Conservation (phyloP, 73 alveolate species). For the Paramecium sonneborni region DNA sequence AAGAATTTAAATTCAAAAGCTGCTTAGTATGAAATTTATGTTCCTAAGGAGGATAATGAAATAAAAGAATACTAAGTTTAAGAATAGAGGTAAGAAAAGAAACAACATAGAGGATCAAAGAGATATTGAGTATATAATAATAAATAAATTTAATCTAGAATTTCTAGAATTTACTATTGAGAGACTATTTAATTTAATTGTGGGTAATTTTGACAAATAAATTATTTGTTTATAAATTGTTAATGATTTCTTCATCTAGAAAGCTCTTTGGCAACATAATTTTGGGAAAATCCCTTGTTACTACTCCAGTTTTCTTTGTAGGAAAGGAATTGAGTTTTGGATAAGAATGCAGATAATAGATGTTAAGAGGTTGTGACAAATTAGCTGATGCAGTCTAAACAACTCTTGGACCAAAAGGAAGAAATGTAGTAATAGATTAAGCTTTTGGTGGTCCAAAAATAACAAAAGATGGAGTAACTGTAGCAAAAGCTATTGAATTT, state of each 20-base stretch:
- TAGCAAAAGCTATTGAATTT: constrained; percentile 95
- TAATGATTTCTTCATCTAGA: constrained; percentile 56
- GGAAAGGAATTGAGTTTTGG: constrained; percentile 69
- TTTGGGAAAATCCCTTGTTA: neutral
- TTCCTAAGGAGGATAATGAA: neutral
- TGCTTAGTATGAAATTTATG: neutral
- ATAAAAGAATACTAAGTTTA: neutral
- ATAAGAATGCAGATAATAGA: constrained; percentile 64
- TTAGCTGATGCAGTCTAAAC: constrained; percentile 85
- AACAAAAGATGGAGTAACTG: constrained; percentile 97
- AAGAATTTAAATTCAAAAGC: neutral
- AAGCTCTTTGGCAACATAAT: neutral
- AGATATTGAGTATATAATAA: neutral
- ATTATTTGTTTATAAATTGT: neutral
- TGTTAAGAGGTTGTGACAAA: constrained; percentile 83
- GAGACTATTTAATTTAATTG: constrained; percentile 44
- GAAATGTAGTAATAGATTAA: constrained; percentile 84
- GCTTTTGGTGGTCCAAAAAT: constrained; percentile 91
- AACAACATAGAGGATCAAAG: neutral
- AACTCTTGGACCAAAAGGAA: constrained; percentile 88
- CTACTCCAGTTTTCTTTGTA: constrained; percentile 49
- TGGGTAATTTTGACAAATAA: constrained; percentile 1
- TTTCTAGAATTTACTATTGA: constrained; percentile 15
- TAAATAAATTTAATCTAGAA: constrained; percentile 2
- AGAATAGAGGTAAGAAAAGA: neutral